A percentile compares a stretch with the other conserved stretches of the same genome.
phyloP scores from a whole-genome alignment of 495 filamentous ascomycete species.

The Daldinia grandis region DNA sequence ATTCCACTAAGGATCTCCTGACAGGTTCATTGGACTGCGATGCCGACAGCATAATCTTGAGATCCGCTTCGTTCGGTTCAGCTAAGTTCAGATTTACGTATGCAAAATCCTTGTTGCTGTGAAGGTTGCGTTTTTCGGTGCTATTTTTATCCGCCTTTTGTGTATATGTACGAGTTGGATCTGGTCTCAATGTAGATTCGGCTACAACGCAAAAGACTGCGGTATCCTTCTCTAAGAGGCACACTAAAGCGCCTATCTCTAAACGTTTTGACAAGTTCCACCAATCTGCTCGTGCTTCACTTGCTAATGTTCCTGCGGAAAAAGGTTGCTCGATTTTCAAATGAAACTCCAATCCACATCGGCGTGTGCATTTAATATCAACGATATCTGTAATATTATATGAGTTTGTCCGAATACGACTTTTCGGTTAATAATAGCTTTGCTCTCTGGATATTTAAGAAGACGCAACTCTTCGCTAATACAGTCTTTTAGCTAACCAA shows the following conservation, averaged over 20 bases:
- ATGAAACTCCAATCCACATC: neutral
- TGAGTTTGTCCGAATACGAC: neutral
- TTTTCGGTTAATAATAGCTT: neutral
- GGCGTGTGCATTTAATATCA: neutral
- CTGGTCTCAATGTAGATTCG: neutral
- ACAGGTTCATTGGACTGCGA: neutral
- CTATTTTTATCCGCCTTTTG: neutral
- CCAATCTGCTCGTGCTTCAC: neutral
- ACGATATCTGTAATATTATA: neutral
- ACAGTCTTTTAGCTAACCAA: neutral
- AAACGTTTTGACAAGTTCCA: neutral
- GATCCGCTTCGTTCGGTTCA: neutral
- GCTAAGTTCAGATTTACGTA: neutral
- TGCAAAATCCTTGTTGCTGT: neutral
- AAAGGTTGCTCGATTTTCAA: neutral
- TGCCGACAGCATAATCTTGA: neutral
- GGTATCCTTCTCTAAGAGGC: neutral
- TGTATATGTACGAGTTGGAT: neutral
- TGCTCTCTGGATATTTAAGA: neutral
- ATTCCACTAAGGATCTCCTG: neutral
- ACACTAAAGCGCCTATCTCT: neutral
- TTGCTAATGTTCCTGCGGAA: neutral
- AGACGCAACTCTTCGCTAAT: neutral
- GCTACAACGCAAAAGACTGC: neutral
- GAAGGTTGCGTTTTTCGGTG: neutral